These are phyloP conservation scores for Boletus reticuloceps DNA, from an alignment of 768 basidiomycete species.

Conservation along the genomic window DNA sequence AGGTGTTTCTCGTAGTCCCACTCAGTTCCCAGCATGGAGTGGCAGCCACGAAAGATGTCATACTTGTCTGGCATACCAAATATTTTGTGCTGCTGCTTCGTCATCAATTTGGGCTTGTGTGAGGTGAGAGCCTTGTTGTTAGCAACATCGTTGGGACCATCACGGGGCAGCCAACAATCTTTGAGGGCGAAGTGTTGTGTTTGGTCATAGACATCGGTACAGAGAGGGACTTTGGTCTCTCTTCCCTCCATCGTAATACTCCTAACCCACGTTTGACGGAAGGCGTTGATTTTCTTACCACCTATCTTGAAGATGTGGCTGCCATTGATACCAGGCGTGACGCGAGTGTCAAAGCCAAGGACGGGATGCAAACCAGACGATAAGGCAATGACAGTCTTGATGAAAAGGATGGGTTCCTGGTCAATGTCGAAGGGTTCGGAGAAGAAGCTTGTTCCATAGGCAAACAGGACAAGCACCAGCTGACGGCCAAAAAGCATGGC, in stretches of 20 bases:
- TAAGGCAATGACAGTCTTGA: background rate
- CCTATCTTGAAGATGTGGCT: too few relatives aligned
- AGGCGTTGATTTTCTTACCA: background rate
- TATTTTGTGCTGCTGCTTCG: background rate
- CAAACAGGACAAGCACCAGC: background rate
- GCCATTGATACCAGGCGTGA: background rate
- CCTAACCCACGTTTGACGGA: background rate
- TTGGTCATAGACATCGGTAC: background rate
- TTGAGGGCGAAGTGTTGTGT: background rate
- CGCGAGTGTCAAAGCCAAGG: background rate
- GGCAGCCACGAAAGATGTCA: background rate
- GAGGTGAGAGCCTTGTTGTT: background rate
- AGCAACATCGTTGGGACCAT: background rate
- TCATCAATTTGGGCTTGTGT: background rate
- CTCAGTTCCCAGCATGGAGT: background rate
- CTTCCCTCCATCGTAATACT: background rate
- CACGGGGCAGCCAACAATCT: background rate
- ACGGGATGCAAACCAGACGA: background rate
- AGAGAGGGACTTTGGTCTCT: background rate
- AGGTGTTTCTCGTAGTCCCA: background rate
- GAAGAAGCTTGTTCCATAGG: background rate
- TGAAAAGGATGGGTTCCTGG: background rate
- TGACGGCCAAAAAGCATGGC: background rate
- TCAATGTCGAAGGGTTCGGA: background rate
- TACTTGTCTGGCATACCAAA: background rate